Conservation (phyloP, 306 rosid genomes). For the Hippophae gyantsensis region DNA sequence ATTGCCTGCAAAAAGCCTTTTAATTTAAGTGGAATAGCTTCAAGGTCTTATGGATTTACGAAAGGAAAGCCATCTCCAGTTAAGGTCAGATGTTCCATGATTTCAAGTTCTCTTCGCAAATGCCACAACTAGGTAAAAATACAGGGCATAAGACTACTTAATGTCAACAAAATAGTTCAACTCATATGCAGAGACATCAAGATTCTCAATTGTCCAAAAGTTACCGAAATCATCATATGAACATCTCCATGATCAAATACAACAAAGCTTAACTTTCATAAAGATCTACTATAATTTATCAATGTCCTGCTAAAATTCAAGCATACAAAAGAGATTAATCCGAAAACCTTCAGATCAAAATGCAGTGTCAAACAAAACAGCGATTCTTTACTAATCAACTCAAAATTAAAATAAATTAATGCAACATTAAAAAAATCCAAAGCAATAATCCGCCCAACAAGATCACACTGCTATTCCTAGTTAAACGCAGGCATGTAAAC, state of each 20-base stretch:
- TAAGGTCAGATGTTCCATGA: too few relatives aligned
- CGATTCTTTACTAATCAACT: conserved; percentile 20
- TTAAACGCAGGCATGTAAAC: conserved; percentile 6
- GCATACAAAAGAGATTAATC: background rate
- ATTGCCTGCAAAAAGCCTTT: too few relatives aligned
- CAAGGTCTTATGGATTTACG: too few relatives aligned
- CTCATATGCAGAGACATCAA: background rate
- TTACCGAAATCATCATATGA: conserved; percentile 3
- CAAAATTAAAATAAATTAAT: conserved; percentile 5
- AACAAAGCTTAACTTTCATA: background rate
- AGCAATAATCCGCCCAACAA: conserved; percentile 12
- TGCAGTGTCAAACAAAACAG: conserved; percentile 5
- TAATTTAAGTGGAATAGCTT: too few relatives aligned
- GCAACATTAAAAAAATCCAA: background rate
- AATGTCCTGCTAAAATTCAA: conserved; percentile 13
- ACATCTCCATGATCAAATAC: background rate
- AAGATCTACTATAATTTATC: conserved; percentile 38
- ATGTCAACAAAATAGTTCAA: background rate
- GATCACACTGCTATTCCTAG: conserved; percentile 6
- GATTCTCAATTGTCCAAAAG: background rate
- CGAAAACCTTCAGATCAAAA: conserved; percentile 30
- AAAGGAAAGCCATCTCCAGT: too few relatives aligned
- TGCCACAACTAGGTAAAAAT: too few relatives aligned
- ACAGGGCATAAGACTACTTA: too few relatives aligned
- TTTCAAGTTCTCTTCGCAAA: too few relatives aligned